A percentile compares a stretch with the other conserved stretches of the same genome.
Conservation (phyloP, 192 early-diverging fungal species). For the Entomortierella chlamydospora region DNA sequence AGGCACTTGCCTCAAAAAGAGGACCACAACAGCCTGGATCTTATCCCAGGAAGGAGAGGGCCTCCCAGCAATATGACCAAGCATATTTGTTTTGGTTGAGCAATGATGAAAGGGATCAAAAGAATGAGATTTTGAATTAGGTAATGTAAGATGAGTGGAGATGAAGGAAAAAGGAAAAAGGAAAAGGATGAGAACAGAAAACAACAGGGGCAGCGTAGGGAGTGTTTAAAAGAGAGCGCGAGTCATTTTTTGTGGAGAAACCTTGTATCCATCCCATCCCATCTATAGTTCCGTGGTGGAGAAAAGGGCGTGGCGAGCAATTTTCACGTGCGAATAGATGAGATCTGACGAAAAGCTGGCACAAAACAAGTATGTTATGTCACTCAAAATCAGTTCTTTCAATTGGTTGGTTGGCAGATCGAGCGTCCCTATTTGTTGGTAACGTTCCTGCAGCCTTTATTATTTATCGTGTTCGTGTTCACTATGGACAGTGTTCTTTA, state of each 20-base stretch:
- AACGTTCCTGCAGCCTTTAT: no score
- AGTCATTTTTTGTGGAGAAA: background rate
- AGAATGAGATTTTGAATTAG: background rate
- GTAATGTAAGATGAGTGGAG: background rate
- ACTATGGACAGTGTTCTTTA: no score
- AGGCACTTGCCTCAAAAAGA: slow-evolving; percentile 57
- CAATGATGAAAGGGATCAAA: slow-evolving; percentile 1
- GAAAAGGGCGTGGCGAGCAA: no score
- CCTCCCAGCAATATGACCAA: slow-evolving; percentile 92
- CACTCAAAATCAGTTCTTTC: no score
- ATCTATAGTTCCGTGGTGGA: no score
- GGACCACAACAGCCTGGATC: slow-evolving; percentile 73
- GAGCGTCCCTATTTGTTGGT: no score
- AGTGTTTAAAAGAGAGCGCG: no score
- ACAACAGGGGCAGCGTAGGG: background rate
- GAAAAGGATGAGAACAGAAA: slow-evolving; percentile 1
- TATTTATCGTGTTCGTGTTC: no score
- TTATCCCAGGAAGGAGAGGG: slow-evolving; percentile 91
- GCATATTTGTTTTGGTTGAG: slow-evolving; percentile 62
- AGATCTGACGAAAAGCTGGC: background rate
- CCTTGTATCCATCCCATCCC: background rate
- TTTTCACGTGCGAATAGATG: background rate
- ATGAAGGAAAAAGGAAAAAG: background rate
- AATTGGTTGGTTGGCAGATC: no score
- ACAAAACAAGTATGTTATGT: no score